Evolutionary conservation across 1,284 basidiomycete species (phyloP), one percentile per base, ranked within the genome.

Genomic region (Meripilus lineatus): DNA sequence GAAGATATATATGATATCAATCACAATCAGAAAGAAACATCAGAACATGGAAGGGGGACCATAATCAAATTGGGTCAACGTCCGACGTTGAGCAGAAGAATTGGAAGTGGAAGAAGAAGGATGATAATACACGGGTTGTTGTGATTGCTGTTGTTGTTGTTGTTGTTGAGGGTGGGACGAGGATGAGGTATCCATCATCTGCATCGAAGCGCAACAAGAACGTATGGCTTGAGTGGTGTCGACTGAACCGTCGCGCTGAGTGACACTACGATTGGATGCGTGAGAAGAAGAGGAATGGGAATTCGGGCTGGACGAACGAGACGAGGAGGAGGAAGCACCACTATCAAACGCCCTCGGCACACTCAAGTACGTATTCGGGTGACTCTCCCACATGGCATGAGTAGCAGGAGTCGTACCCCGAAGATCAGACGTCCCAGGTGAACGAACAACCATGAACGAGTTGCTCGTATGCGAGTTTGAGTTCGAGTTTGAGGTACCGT

Each of bases 301-400:
- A 25, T 38, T 46, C 15, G 45, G 47, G 39, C 50, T 45, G 17
- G 50, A 51, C 32, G 50, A 45, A n/a, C 48, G 41, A 5, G 50
- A 49, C 14, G 50, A 52, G 18, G 36, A 40, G 20, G 50, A 52
- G 8, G 50, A 52, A 10, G 50, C 47, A 7, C 50, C 25, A 28
- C 50, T 52, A 15, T 47, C 34, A 4, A 47, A 37, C 4, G 47
- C 42, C 13, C 42, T 18, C 4, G 44, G 50, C 14, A 44, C 39
- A 10, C 33, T 42, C 15, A 46, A 44, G 11, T 26, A 32, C 14
- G 44, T 26, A 32, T 17, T 32, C 38, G 23, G 28, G 14, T 39
- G 14, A 8, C 38, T n/a, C n/a, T n/a, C n/a, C n/a, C n/a, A n/a
- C n/a, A n/a, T n/a, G n/a, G n/a, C 38, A 26, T n/a, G 36, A 20